Base-by-base conservation (phyloP, 1,284 basidiomycete genomes). In the Tranzscheliella williamsii region DNA sequence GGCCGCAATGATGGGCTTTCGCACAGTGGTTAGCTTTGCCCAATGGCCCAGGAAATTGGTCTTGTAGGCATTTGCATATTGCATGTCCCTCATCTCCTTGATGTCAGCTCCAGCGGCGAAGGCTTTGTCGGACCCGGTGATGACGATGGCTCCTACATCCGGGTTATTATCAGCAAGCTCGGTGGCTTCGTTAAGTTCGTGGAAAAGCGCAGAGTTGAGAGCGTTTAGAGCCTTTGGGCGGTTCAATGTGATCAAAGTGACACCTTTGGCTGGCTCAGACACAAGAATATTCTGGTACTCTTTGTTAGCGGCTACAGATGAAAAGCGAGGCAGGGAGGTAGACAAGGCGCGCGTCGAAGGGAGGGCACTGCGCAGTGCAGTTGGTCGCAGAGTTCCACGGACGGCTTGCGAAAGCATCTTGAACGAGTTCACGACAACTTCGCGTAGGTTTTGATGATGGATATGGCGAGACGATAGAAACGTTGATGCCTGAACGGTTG, bases 41-140 rank as follows among this genome's bases (percentile, higher is more conserved):
- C 95, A 98, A 78, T 88, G 85, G 60, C 87, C 87, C 46, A 98
- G 82, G 80, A 95, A 97, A 78, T 89, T 88, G 79, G 83, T 85
- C 79, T 86, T 87, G 84, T 91, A 97, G 2, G 87, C 91, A 50
- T 93, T 88, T 16, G 87, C 82, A 76, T 87, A 96, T 55, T 85
- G 82, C 80, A 91, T 93, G 79, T 88, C 87, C 72, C 88, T 88
- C 87, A 93, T 93, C 78, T 94, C 90, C 80, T 91, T 91, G 76
- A 93, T 93, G 78, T 91, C 89, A 34, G 89, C 90, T 12, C 88
- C 89, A 53, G 89, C 91, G 85, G 94, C 94, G 78, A 98, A 98
- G 3, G 91, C 92, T 80, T 85, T 89, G 50, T 92, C 90, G 27
- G 87, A 89, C 2, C 95, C 95, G 2, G 94, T 98, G 49, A 99